Evolutionary conservation across 306 rosid species (phyloP).

Genomic region (Cicer arietinum): DNA sequence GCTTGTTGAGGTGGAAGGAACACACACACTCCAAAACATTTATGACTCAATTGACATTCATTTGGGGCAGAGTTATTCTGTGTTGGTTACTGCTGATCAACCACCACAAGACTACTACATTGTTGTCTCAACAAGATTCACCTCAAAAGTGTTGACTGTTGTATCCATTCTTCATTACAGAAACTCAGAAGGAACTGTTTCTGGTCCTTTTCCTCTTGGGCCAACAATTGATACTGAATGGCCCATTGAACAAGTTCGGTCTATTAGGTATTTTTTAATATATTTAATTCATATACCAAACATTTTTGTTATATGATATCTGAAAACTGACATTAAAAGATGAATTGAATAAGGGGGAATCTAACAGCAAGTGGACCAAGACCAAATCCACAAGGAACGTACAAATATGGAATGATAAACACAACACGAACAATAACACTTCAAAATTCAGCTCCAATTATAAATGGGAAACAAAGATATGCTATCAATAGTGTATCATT

Average conservation of each 20-base stretch:
- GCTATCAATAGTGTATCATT: conserved; percentile 84
- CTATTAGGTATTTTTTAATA: conserved; percentile 82
- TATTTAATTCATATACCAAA: no score
- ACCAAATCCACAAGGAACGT: conserved; percentile 94
- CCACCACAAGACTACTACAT: conserved; percentile 73
- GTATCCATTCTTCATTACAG: conserved; percentile 74
- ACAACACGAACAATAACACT: conserved; percentile 72
- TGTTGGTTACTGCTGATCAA: conserved; percentile 83
- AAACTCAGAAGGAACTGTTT: conserved; percentile 62
- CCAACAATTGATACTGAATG: conserved; percentile 74
- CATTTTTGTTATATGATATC: no score
- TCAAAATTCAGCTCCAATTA: conserved; percentile 68
- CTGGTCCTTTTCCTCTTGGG: conserved; percentile 76
- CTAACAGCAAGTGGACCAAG: conserved; percentile 97
- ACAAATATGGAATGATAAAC: conserved; percentile 84
- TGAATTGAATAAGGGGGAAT: conserved; percentile 63
- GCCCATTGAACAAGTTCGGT: conserved; percentile 84
- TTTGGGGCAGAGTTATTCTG: conserved; percentile 81
- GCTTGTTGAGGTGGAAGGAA: conserved; percentile 92
- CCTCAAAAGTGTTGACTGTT: conserved; percentile 61
- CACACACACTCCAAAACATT: conserved; percentile 75
- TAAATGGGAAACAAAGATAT: conserved; percentile 81
- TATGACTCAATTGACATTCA: conserved; percentile 84
- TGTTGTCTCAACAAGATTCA: conserved; percentile 73
- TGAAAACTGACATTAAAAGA: no score